Evolutionary conservation across 306 rosid species (phyloP).

Genomic region (Elaeagnus macrophylla): DNA sequence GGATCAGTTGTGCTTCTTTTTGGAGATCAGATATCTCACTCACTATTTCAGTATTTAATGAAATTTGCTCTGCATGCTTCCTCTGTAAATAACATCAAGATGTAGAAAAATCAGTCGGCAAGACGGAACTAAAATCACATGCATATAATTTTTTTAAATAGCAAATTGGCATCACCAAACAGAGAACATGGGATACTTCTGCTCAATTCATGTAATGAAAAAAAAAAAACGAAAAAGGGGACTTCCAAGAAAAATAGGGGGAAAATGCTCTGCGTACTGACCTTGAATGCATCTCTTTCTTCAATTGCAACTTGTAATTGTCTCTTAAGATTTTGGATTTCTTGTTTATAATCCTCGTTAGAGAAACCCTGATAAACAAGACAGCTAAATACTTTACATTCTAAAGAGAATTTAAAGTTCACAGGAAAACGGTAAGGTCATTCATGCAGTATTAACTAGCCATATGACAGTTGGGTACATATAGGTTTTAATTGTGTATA

Average conservation of each 20-base stretch:
- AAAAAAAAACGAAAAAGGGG: neutral
- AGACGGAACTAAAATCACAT: neutral
- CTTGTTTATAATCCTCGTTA: constrained; percentile 35
- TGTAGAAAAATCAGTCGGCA: neutral
- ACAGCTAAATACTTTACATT: constrained; percentile 16
- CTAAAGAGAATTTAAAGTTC: neutral
- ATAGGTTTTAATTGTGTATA: too few relatives aligned
- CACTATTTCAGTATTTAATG: constrained; percentile 32
- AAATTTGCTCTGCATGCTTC: constrained; percentile 47
- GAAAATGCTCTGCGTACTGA: constrained; percentile 24
- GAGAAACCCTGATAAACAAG: constrained; percentile 29
- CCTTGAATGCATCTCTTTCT: constrained; percentile 73
- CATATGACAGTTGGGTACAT: too few relatives aligned
- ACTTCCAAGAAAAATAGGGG: too few relatives aligned
- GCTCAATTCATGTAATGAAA: neutral
- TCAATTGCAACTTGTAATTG: constrained; percentile 50
- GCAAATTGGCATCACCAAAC: neutral
- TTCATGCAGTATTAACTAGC: neutral
- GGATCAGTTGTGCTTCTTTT: constrained; percentile 41
- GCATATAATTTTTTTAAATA: neutral
- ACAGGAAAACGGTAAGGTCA: neutral
- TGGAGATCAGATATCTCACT: constrained; percentile 35
- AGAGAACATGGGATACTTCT: neutral
- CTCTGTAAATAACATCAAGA: constrained; percentile 33
- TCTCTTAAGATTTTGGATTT: constrained; percentile 50